These are phyloP conservation scores for Incumbomyces delicatus DNA, from an alignment of 2,329 filamentous ascomycete species.

Conservation along the genomic window DNA sequence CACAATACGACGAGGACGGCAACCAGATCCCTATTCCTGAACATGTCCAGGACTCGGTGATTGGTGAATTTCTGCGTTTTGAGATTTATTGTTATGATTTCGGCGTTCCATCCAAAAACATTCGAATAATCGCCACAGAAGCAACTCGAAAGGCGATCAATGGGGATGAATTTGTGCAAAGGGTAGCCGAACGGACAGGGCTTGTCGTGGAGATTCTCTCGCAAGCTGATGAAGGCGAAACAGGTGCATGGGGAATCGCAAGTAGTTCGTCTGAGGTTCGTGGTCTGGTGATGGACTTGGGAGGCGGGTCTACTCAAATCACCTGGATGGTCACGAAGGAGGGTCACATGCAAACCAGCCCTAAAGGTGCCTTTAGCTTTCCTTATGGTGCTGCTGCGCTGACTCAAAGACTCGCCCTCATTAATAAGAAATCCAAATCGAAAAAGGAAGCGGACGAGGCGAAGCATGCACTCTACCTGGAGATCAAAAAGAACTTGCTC, in stretches of 20 bases:
- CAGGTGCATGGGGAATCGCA: slow-evolving; percentile 73
- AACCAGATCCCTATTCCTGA: slow-evolving; percentile 44
- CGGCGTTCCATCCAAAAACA: slow-evolving; percentile 52
- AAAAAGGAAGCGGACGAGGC: slow-evolving; percentile 32
- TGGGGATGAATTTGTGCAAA: slow-evolving; percentile 54
- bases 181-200: slow-evolving; percentile 54
- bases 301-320: slow-evolving; percentile 56
- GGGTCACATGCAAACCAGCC: slow-evolving; percentile 42
- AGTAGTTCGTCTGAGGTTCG: slow-evolving; percentile 59
- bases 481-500: slow-evolving; percentile 49
- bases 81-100: slow-evolving; percentile 59
- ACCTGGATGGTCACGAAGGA: slow-evolving; percentile 51
- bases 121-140: slow-evolving; percentile 78
- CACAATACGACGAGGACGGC: slow-evolving; percentile 38
- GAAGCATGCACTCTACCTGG: slow-evolving; percentile 22
- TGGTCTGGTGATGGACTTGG: slow-evolving; percentile 73
- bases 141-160: slow-evolving; percentile 76
- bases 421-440: slow-evolving; percentile 33
- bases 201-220: slow-evolving; percentile 62
- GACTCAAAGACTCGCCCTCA: slow-evolving; percentile 42
- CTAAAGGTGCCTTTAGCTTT: slow-evolving; percentile 51
- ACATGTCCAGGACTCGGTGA: slow-evolving; percentile 55
- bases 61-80: slow-evolving; percentile 59
- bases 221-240: slow-evolving; percentile 69
- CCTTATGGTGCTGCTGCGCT: slow-evolving; percentile 62